Evolutionary conservation across 2,329 filamentous ascomycete genomes (phyloP), one percentile per base, ranked within the genome.

Genomic region (Aspergillus quadrilineatus): DNA sequence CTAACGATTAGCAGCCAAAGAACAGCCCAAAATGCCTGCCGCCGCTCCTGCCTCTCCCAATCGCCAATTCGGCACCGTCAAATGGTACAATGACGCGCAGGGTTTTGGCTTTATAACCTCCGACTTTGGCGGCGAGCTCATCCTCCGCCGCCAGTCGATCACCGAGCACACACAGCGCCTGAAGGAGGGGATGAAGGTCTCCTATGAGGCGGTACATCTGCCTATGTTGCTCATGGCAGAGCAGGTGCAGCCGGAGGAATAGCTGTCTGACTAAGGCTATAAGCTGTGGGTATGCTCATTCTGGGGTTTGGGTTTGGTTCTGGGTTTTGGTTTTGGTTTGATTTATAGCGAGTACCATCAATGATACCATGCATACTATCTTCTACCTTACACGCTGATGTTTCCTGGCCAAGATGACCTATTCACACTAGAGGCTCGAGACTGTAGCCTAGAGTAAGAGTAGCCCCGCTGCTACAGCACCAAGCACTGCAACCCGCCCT

Each of bases 81-180:
- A 58, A 36, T 58, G 36, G 32, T 58, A 50, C 46, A 50, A 58
- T 29, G 56, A 51, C 37, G 46, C 37, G 4, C 37, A 55, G 51
- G 56, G 56, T 34, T 58, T 50, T 42, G 56, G 56, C 51, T 55
- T 55, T 34, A 58, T 58, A 32, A 58, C 56, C 28, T 49, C 46
- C 28, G 51, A 55, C 15, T 41, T 49, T 22, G 56, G 56, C 15
- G 51, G 44, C 46, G 51, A 55, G 17, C 37, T 58, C 28, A 50
- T 58, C 39, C n/a, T 58, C 26, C 56, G 49, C 56, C 51, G 34
- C 12, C 15, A 42, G n/a, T 32, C 51, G 12, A 39, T 54, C 22
- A 45, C 49, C 4, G 29, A n/a, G 9, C 10, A 6, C n/a, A 46
- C 37, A 14, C 34, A 14, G 15, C 12, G 15, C 4, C 46, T 58